These are phyloP conservation scores for Pichia deserticola DNA, from an alignment of 805 yeast species.

Conservation along the genomic window DNA sequence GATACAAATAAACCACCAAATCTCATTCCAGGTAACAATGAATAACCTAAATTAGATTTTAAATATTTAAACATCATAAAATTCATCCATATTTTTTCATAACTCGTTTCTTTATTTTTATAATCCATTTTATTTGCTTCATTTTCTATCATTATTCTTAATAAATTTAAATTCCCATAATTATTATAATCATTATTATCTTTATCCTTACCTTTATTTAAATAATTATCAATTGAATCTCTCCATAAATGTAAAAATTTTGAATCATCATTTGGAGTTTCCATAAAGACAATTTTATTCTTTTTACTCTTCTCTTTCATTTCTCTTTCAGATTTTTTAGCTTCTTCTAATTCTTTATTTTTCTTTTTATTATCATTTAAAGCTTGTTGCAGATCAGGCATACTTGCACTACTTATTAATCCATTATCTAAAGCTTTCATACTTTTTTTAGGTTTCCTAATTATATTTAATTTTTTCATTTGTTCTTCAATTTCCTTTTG, in stretches of 20 bases:
- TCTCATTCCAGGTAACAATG: conserved; percentile 73
- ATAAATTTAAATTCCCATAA: not conserved
- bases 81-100: conserved; percentile 11
- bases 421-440: conserved; percentile 6
- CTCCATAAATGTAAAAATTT: conserved; percentile 4
- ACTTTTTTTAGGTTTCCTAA: not conserved
- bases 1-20: conserved; percentile 88
- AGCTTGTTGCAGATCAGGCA: conserved; percentile 11
- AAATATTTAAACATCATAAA: conserved; percentile 18
- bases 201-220: not conserved
- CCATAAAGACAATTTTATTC: conserved; percentile 15
- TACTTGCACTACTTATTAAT: conserved; percentile 8
- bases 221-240: not conserved
- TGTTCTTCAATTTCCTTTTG: conserved; percentile 10
- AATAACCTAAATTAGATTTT: conserved; percentile 30
- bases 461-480: conserved; percentile 9
- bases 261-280: conserved; percentile 14
- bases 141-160: conserved; percentile 3
- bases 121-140: not conserved
- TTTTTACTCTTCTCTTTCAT: conserved; percentile 3
- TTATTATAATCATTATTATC: not conserved
- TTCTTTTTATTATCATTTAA: not conserved
- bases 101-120: not conserved
- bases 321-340: conserved; percentile 5
- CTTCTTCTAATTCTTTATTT: not conserved